Percentiles rank a stretch among this genome's conserved stretches.
phyloP scores from a whole-genome alignment of 805 yeast genomes.

The Suhomyces faveliae region DNA sequence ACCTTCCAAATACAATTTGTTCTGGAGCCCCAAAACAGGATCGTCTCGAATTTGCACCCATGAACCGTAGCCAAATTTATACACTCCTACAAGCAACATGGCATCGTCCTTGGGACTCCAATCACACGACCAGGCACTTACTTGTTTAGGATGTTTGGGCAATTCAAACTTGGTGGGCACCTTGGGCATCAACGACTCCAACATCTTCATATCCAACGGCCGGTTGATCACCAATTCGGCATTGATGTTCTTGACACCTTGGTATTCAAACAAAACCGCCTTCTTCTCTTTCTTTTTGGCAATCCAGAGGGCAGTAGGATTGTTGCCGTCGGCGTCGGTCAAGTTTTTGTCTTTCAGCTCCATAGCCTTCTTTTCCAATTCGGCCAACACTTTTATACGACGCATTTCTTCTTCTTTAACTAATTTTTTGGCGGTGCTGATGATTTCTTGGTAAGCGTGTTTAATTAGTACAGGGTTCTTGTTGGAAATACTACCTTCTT shows the following conservation, averaged over 20 bases:
- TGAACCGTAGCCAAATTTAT: slow-evolving; percentile 92
- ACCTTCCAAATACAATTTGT: slow-evolving; percentile 70
- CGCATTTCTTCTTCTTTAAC: slow-evolving; percentile 65
- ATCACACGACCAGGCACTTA: slow-evolving; percentile 85
- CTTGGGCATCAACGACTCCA: slow-evolving; percentile 51
- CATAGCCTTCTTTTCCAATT: slow-evolving; percentile 57
- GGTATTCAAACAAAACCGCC: slow-evolving; percentile 85
- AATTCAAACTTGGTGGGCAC: slow-evolving; percentile 62
- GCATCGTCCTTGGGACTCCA: slow-evolving; percentile 87
- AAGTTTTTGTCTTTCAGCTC: slow-evolving; percentile 49
- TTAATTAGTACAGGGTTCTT: slow-evolving; percentile 78
- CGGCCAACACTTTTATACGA: slow-evolving; percentile 53
- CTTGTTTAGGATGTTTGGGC: slow-evolving; percentile 67
- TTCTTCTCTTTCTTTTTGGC: slow-evolving; percentile 79
- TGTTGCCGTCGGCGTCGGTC: slow-evolving; percentile 38
- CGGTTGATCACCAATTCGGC: slow-evolving; percentile 84
- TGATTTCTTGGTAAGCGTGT: slow-evolving; percentile 72
- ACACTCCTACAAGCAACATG: slow-evolving; percentile 80
- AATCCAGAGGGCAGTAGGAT: slow-evolving; percentile 53
- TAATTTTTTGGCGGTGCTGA: slow-evolving; percentile 57
- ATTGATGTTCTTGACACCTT: slow-evolving; percentile 82
- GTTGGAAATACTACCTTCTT: slow-evolving; percentile 85
- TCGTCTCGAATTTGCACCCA: slow-evolving; percentile 96
- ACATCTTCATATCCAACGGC: slow-evolving; percentile 76
- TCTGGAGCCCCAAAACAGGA: slow-evolving; percentile 82